phyloP scores from a whole-genome alignment of 805 yeast genomes.

The Candida multigemmis region DNA sequence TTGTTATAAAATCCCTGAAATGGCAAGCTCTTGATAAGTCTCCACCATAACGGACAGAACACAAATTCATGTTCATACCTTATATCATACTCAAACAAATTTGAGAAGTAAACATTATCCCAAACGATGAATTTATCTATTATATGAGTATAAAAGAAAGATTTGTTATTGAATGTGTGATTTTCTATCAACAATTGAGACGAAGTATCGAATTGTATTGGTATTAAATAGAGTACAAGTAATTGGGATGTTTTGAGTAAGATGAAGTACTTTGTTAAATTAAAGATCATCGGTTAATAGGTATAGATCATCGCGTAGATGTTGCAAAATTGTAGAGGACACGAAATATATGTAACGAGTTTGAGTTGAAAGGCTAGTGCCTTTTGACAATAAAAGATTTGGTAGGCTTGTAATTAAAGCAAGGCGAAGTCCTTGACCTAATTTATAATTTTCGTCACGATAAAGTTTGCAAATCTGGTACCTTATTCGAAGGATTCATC shows the following conservation, averaged over 20 bases:
- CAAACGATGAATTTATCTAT: constrained; percentile 57
- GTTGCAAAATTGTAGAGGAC: too few species aligned
- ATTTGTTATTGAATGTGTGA: background rate
- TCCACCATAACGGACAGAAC: constrained; percentile 73
- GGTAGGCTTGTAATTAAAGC: background rate
- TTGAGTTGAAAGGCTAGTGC: too few species aligned
- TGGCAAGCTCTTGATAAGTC: constrained; percentile 23
- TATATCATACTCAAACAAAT: constrained; percentile 40
- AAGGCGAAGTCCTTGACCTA: too few species aligned
- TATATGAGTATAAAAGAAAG: constrained; percentile 7
- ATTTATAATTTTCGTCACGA: too few species aligned
- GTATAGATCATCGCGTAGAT: too few species aligned
- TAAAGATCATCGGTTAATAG: constrained; percentile 1
- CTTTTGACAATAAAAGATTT: background rate
- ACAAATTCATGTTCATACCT: constrained; percentile 88
- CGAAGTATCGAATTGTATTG: constrained; percentile 43
- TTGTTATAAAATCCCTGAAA: constrained; percentile 25
- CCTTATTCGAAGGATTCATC: too few species aligned
- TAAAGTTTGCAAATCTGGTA: too few species aligned
- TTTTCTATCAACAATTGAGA: background rate
- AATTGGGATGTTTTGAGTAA: constrained; percentile 30
- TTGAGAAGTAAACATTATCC: constrained; percentile 78
- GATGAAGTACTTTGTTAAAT: constrained; percentile 12
- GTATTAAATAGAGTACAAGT: constrained; percentile 26
- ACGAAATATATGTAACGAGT: too few species aligned